A percentile compares a stretch with the other conserved stretches of the same genome.
Conservation (phyloP, 331 rosid species). For the Prunus yedoensis region DNA sequence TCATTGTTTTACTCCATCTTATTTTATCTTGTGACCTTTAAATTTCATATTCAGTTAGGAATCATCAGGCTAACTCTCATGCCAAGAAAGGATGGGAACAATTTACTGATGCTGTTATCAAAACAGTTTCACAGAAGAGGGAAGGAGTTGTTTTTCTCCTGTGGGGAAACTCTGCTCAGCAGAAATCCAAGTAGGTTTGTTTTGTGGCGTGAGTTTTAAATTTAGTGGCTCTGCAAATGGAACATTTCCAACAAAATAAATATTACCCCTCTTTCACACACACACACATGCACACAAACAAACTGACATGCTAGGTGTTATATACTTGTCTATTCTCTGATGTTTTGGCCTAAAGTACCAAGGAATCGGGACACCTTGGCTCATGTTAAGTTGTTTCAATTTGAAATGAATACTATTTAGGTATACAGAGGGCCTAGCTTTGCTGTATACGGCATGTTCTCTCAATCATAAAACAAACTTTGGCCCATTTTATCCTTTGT, state of each 20-base stretch:
- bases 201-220: background rate
- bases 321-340: background rate
- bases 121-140: slow-evolving; percentile 71
- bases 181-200: slow-evolving; percentile 57
- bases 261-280: background rate
- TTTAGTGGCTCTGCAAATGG: background rate
- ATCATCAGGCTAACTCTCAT: slow-evolving; percentile 89
- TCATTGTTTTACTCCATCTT: background rate
- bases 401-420: background rate
- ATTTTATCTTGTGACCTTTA: background rate
- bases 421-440: background rate
- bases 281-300: background rate
- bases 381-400: background rate
- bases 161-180: slow-evolving; percentile 96
- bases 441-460: background rate
- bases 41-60: slow-evolving; percentile 61
- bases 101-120: slow-evolving; percentile 86
- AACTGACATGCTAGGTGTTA: background rate
- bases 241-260: background rate
- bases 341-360: background rate
- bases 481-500: background rate
- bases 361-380: background rate
- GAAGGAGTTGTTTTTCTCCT: slow-evolving; percentile 83
- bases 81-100: slow-evolving; percentile 98
- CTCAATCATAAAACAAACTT: background rate